Evolutionary conservation across 2,329 filamentous ascomycete species (phyloP), one percentile per base, ranked within the genome.

Genomic region (Madurella mycetomatis): DNA sequence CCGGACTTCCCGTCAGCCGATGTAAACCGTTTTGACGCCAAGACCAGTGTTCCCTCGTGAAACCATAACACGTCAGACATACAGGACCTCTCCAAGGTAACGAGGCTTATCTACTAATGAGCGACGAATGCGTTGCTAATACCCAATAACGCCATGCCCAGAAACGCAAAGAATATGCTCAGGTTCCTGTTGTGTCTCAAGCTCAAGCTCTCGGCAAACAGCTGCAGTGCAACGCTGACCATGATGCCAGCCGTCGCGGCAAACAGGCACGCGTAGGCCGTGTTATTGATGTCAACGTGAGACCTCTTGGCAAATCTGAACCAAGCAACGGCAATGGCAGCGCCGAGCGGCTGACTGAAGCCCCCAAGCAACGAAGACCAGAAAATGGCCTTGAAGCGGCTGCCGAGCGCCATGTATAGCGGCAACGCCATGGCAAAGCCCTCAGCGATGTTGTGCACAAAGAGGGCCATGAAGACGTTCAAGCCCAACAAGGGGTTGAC

Each of bases 381-480:
- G 55, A 88, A 72, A 74, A 97, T 94, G 16, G 94, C 92, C 64
- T 85, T 87, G 67, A 83, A 75, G 44, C 91, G 86, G 55, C 85
- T 92, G 58, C 86, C 82, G 32, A 96, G 82, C 1, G 94, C 94
- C 65, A 99, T 88, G 71, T 95, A 99, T 0, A 99, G 78, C 0
- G 94, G 94, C 0, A 99, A 75, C 0, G 91, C 90, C 80, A 99
- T 87, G 58, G 92, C 90, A 68, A 97, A 97, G 1, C 94, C 94
- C 73, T 99, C 94, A 30, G 90, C 92, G 65, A 99, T 95, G 73
- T 97, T 99, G 78, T 99, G 94, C 55, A 99, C 92, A 67, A 96
- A 96, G 8, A 99, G 81, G 0, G 94, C 92, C 70, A 97, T 82
- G 73, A 99, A 99, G 51, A 99, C 90, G 49, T 89, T 88, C 70